These are phyloP conservation scores for Rhodotorula diobovata DNA, from an alignment of 768 basidiomycete genomes.

Conservation along the genomic window DNA sequence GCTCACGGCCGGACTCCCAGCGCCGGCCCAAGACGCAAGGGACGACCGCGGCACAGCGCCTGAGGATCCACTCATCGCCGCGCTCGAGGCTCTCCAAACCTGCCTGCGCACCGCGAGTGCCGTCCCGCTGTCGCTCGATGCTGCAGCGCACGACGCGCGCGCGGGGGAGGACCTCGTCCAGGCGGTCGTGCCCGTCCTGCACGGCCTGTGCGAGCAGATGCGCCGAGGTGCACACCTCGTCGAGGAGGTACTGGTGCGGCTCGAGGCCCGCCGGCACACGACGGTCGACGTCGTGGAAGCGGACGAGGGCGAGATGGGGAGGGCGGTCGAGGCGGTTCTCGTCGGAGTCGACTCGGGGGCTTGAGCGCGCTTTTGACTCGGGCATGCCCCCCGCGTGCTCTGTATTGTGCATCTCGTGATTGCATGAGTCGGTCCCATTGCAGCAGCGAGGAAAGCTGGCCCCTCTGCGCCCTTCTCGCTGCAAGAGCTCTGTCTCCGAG, in stretches of 20 bases:
- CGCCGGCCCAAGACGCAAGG: background rate
- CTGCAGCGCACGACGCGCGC: background rate
- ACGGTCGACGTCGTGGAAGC: background rate
- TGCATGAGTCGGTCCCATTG: too few relatives aligned
- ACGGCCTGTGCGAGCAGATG: constrained; percentile 56
- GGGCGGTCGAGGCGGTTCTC: background rate
- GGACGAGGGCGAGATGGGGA: background rate
- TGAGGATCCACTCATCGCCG: background rate
- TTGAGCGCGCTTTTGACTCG: too few relatives aligned
- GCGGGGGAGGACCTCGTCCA: background rate
- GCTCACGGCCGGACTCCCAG: background rate
- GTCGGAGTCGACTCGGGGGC: too few relatives aligned
- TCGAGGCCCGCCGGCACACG: background rate
- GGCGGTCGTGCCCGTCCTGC: constrained; percentile 42
- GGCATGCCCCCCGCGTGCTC: too few relatives aligned
- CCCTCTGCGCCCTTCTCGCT: too few relatives aligned
- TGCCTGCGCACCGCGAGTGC: background rate
- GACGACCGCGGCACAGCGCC: too few relatives aligned
- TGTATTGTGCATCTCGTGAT: too few relatives aligned
- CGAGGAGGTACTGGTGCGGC: constrained; percentile 21
- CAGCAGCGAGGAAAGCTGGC: too few relatives aligned
- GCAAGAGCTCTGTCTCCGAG: too few relatives aligned
- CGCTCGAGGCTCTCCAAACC: background rate
- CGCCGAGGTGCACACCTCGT: constrained; percentile 40
- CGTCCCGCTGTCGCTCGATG: background rate